Evolutionary conservation across 441 rosid genomes (phyloP), one percentile per base, ranked within the genome.

Genomic region (Francoa sonchifolia): DNA sequence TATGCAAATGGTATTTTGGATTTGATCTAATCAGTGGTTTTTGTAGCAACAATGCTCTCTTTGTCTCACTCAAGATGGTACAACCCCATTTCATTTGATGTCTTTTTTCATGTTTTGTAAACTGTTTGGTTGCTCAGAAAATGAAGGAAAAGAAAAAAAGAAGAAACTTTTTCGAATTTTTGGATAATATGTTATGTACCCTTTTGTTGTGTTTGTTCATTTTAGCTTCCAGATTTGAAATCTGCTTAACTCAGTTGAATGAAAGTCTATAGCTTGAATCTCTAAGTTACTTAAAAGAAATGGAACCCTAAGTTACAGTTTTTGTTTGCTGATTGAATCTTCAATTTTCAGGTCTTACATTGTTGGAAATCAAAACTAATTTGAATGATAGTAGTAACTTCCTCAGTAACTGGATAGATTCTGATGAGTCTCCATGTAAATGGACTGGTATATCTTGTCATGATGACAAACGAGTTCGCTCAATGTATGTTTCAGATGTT

Each of bases 391-490:
- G 76, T 16, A 75, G 61, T 47, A 79, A 75, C 54, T 50, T 54
- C 21, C 70, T 89, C 36, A 57, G 54, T 33, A 81, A 66, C 85
- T 89, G 97, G 97, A 62, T 45, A 65, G 68, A 59, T 51, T 66
- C 76, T 33, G 94, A 84, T 19, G 82, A 68, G 7, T 61, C 76
- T 52, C 97, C 95, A 47, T 81, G 97, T 62, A 62, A 66, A 48
- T 89, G 97, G 97, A 84, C 83, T 60, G 97, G 97, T 4, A 75
- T 89, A 52, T 69, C 90, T 30, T 88, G 97, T 60, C 42, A 73
- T 42, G 54, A 68, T 42, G 92, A 74, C 55, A 73, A 72, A 22
- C 69, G 90, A 51, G 95, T 89, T 3, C 69, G 59, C 41, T 68
- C 80, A 37, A 72, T 89, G 97, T 89, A 72, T 19, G 59, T 32